Conservation (phyloP, 805 yeast genomes). For the Candida oleophila region DNA sequence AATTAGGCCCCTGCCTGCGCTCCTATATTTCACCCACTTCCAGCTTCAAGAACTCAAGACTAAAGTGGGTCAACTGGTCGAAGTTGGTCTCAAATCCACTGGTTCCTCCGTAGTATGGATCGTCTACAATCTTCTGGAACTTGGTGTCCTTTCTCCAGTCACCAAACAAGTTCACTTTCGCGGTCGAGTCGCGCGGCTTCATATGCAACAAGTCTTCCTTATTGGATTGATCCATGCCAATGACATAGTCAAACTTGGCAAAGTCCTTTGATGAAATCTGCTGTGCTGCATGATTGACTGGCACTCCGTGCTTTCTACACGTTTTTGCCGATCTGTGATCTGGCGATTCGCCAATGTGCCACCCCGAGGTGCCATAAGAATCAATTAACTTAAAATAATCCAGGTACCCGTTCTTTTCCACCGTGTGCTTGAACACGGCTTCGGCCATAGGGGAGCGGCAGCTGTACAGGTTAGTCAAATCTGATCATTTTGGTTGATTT, state of each 20-base stretch:
- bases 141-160: constrained; percentile 62
- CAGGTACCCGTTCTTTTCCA: constrained; percentile 46
- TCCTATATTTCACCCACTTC: constrained; percentile 33
- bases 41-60: constrained; percentile 61
- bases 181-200: constrained; percentile 50
- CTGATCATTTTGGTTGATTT: constrained; percentile 1
- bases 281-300: constrained; percentile 74
- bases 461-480: constrained; percentile 27
- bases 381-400: constrained; percentile 59
- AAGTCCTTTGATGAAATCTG: constrained; percentile 55
- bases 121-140: constrained; percentile 64
- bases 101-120: constrained; percentile 90
- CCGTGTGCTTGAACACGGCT: constrained; percentile 75
- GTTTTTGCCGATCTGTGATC: constrained; percentile 71
- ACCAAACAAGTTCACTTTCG: constrained; percentile 68
- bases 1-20: background rate
- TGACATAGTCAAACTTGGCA: constrained; percentile 59
- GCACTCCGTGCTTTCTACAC: constrained; percentile 69
- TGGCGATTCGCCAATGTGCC: constrained; percentile 80
- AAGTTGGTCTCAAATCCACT: constrained; percentile 82
- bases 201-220: constrained; percentile 47
- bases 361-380: constrained; percentile 87
- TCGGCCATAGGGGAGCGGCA: constrained; percentile 99
- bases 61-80: constrained; percentile 71
- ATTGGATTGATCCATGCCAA: constrained; percentile 72